Evolutionary conservation across 73 alveolate species (phyloP).

Genomic region (Blepharisma japonicum): DNA sequence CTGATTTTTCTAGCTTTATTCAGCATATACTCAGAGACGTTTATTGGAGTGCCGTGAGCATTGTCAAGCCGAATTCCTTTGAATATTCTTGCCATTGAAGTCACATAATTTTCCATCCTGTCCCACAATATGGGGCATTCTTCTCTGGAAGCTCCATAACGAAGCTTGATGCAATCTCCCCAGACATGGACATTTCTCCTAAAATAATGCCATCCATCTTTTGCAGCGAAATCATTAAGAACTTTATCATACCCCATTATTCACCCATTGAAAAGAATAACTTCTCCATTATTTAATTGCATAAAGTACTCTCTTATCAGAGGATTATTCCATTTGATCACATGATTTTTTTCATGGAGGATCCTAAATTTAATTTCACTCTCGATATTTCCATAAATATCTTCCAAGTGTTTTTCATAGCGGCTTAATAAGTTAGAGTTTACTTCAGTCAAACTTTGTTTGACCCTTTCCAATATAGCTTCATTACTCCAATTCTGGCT

Average conservation of each 20-base stretch:
- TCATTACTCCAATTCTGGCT: not conserved
- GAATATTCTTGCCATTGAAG: constrained; percentile 34
- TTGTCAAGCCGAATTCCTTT: constrained; percentile 37
- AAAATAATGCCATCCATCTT: constrained; percentile 38
- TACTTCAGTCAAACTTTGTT: not conserved
- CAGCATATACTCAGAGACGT: constrained; percentile 29
- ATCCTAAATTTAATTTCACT: not conserved
- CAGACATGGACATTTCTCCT: constrained; percentile 39
- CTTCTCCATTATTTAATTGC: constrained; percentile 3
- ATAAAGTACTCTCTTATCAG: not conserved
- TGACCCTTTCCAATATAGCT: not conserved
- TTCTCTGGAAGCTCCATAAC: constrained; percentile 32
- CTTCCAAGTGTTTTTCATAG: constrained; percentile 18
- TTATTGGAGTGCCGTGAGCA: constrained; percentile 34
- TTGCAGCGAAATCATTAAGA: constrained; percentile 44
- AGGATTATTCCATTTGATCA: not conserved
- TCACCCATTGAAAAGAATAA: constrained; percentile 1
- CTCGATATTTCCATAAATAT: constrained; percentile 1
- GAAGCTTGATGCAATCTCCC: constrained; percentile 31
- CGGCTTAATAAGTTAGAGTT: not conserved
- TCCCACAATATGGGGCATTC: constrained; percentile 32
- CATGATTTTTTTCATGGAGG: not conserved
- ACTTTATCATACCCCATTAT: constrained; percentile 46
- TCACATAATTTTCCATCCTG: constrained; percentile 29
- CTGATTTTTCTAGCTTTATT: constrained; percentile 35